Conservation (phyloP, 495 filamentous ascomycete genomes). For the Daldinia loculata region DNA sequence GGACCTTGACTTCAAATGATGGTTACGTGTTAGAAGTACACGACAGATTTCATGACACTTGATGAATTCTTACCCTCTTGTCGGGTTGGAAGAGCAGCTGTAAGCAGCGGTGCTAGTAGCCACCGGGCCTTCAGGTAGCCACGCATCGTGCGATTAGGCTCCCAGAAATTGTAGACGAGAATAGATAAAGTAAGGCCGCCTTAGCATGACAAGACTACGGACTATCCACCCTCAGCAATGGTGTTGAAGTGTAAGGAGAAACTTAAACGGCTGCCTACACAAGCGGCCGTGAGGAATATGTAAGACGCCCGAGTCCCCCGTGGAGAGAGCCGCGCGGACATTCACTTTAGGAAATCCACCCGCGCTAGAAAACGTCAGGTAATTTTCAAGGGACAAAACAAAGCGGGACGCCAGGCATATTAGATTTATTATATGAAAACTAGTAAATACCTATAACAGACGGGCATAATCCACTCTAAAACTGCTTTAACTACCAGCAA, state of each 20-base stretch:
- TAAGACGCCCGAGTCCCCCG: slow-evolving; percentile 30
- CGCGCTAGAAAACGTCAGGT: slow-evolving; percentile 10
- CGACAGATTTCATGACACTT: slow-evolving; percentile 9
- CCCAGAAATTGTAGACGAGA: slow-evolving; percentile 15
- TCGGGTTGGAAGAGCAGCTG: slow-evolving; percentile 29
- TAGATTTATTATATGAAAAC: not conserved
- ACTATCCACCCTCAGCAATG: slow-evolving; percentile 22
- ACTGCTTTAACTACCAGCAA: slow-evolving; percentile 5
- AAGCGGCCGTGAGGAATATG: slow-evolving; percentile 30
- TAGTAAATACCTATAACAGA: not conserved
- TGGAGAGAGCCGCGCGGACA: slow-evolving; percentile 38
- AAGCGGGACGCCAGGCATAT: not conserved
- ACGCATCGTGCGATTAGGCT: slow-evolving; percentile 46
- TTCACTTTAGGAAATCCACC: slow-evolving; percentile 24
- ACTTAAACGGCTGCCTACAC: slow-evolving; percentile 44
- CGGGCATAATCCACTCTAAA: not conserved
- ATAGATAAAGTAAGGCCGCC: slow-evolving; percentile 17
- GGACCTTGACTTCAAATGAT: slow-evolving; percentile 10
- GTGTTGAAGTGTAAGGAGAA: slow-evolving; percentile 11
- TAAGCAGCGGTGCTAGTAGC: slow-evolving; percentile 47
- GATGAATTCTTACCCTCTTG: slow-evolving; percentile 19
- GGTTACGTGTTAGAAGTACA: slow-evolving; percentile 21
- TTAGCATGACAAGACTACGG: slow-evolving; percentile 36
- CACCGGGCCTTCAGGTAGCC: slow-evolving; percentile 43
- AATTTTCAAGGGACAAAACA: slow-evolving; percentile 9